Base-by-base conservation (phyloP, 2,329 filamentous ascomycete species). In the Penicillium palitans region DNA sequence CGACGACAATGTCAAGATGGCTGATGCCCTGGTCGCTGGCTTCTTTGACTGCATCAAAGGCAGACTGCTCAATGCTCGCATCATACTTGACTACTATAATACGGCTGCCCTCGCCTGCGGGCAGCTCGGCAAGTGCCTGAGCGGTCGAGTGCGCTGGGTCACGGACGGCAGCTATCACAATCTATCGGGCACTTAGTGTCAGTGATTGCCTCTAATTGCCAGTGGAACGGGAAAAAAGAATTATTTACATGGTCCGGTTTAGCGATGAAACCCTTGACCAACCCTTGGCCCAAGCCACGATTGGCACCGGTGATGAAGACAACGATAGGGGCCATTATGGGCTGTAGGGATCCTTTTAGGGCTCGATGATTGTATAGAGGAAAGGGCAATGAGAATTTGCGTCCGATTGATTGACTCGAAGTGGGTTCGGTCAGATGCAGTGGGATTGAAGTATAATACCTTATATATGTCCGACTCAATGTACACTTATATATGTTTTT, bases 131-230 rank as follows among this genome's bases (percentile, higher is more conserved):
- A 19, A 79, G 69, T 4, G 67, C 61, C 1, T 66, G 29, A 2
- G 68, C 66, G 35, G 64, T 66, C 6, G 65, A 49, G 24, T 70
- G 60, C 0, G 62, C 45, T 4, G 61, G 67, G n/a, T 73, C 66
- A 24, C 77, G 76, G 31, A 77, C 69, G 6, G 73, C 75, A 21
- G 74, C 76, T 15, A 81, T 73, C 41, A 80, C 73, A 44, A 48
- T 40, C 49, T 62, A 33, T 27, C 15, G 4, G 7, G 7, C 27
- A 33, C 13, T 24, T 9, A 17, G 7, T 33, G 7, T 33, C n/a
- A 24, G 41, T 31, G 27, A 13, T 33, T 53, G 7, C 5, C 1
- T 13, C 6, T 10, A 41, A 46, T 10, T 35, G 1, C 29, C 15
- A 17, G 5, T 17, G 2, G 4, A 19, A 12, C 15, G 8, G 15